These are phyloP conservation scores for Phylloporus sp. DNA, from an alignment of 768 basidiomycete species.

Conservation along the genomic window DNA sequence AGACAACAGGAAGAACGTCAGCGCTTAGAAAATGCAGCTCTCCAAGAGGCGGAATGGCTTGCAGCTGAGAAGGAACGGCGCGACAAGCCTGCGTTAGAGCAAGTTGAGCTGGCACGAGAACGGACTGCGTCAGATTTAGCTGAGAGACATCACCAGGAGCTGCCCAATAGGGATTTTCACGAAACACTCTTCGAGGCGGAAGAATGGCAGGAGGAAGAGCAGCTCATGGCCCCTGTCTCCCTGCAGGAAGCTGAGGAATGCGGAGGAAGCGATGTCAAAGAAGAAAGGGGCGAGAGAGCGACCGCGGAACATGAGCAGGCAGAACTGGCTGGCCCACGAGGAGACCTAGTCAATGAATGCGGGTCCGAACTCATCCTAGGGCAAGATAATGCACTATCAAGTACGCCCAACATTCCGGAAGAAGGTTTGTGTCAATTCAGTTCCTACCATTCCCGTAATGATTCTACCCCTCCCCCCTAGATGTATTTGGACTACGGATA, in stretches of 20 bases:
- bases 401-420: constrained; percentile 1
- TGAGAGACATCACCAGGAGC: constrained; percentile 23
- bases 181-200: not conserved
- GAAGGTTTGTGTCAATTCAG: constrained; percentile 22
- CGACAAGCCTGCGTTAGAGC: constrained; percentile 15
- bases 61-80: constrained; percentile 26
- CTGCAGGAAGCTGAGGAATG: constrained; percentile 1
- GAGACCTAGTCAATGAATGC: not conserved
- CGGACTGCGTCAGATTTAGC: constrained; percentile 16
- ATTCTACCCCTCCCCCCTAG: constrained; percentile 29
- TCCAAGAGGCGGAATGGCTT: constrained; percentile 31
- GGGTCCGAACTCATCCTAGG: not conserved
- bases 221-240: not conserved
- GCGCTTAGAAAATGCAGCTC: constrained; percentile 33
- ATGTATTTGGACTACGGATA: constrained; percentile 51
- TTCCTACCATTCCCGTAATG: constrained; percentile 1
- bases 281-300: not conserved
- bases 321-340: not conserved
- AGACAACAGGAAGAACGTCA: constrained; percentile 15
- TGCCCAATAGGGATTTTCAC: constrained; percentile 8
- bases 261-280: constrained; percentile 1
- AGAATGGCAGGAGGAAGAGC: not conserved
- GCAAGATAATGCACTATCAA: constrained; percentile 1
- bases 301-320: not conserved
- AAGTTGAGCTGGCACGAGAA: constrained; percentile 10